Percentiles rank a stretch among this genome's conserved stretches.
phyloP scores from a whole-genome alignment of 352 stramenopile genomes.

The Peronosclerospora sorghi region DNA sequence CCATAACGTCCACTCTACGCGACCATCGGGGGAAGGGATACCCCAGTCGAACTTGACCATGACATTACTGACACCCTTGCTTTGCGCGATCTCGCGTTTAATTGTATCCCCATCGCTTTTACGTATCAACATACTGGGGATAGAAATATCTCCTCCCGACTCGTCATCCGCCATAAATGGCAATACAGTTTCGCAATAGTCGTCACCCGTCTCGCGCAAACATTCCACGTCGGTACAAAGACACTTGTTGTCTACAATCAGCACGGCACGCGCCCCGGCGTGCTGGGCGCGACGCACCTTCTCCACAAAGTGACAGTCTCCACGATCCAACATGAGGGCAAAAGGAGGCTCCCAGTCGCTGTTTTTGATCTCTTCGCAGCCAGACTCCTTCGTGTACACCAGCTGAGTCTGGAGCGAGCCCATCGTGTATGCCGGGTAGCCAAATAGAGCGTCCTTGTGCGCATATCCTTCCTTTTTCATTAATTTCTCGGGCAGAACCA shows the following conservation, averaged over 20 bases:
- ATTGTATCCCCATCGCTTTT: conserved; percentile 91
- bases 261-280: conserved; percentile 85
- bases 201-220: conserved; percentile 53
- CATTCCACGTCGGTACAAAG: conserved; percentile 85
- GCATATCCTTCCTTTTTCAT: conserved; percentile 90
- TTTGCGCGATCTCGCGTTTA: conserved; percentile 80
- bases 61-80: conserved; percentile 84
- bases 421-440: conserved; percentile 89
- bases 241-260: conserved; percentile 96
- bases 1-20: conserved; percentile 96
- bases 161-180: conserved; percentile 91
- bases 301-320: conserved; percentile 93
- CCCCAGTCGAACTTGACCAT: conserved; percentile 93
- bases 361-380: conserved; percentile 69
- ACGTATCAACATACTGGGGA: conserved; percentile 92
- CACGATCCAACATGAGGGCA: conserved; percentile 93
- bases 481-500: conserved; percentile 81
- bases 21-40: conserved; percentile 88
- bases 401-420: conserved; percentile 81
- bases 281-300: conserved; percentile 91
- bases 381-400: conserved; percentile 79
- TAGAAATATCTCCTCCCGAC: conserved; percentile 92
- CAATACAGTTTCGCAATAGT: conserved; percentile 84
- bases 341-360: conserved; percentile 87
- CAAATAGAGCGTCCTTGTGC: conserved; percentile 95